Base-by-base conservation (phyloP, 345 rosid species). In the Corymbia maculata region DNA sequence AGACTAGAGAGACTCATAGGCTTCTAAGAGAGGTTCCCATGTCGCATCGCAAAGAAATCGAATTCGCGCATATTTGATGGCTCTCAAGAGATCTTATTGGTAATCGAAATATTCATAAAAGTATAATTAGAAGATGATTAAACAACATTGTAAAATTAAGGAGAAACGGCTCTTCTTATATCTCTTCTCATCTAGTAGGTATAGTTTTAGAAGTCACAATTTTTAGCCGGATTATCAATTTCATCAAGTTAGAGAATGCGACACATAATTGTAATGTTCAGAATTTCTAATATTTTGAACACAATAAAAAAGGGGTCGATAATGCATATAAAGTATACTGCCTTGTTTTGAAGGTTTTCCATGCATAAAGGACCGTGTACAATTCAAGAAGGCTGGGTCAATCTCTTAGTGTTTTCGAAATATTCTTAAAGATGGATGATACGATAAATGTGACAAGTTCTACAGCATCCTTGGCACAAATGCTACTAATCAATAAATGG, bases 391-490 rank as follows among this genome's bases (percentile, higher is more conserved):
- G 5, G 22, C 28, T 0, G 9, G 2, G 28, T 8, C 28, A 55
- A 55, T 52, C 57, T 52, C 57, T 22, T 52, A 52, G 24, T 16
- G 57, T 52, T 52, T 52, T 52, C 19, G 61, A 55, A 55, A 55
- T 8, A 55, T 55, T 55, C 0, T 4, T 55, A 22, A 12, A 12
- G 12, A 55, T 0, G 61, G 12, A 0, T 10, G 2, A 8, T 55
- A 55, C 6, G 8, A 12, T 55, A 55, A 55, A 55, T 55, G 61
- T 9, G 2, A 22, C 3, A 55, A 55, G 13, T 22, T 36, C 42
- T 36, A 55, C 12, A 55, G 61, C 1, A 55, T 55, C 24, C 28
- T 22, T 3, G 0, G 1, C 5, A 9, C 24, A 9, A 22, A 55
- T 55, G 28, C 0, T 22, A 1, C 0, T 55, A 9, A 5, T 55